phyloP scores from a whole-genome alignment of 176 grass and related monocot species.

The Eleusine indica region DNA sequence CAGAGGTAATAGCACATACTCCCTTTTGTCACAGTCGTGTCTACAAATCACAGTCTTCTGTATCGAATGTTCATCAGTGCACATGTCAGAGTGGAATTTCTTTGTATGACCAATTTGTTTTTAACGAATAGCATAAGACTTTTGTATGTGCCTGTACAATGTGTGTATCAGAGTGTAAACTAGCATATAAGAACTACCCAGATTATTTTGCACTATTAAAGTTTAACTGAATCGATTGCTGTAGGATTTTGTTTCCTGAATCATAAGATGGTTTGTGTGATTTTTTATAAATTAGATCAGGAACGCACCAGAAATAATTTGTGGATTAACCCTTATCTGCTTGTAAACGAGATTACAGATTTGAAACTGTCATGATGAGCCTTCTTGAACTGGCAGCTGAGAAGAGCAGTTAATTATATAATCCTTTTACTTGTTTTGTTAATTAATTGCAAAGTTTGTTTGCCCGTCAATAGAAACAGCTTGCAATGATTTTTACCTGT shows the following conservation, averaged over 20 bases:
- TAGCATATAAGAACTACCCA: not conserved
- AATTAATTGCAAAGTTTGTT: not conserved
- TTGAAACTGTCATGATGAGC: not conserved
- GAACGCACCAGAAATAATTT: not conserved
- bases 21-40: not conserved
- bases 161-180: not conserved
- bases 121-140: not conserved
- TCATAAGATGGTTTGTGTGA: not conserved
- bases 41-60: not conserved
- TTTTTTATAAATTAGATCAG: not conserved
- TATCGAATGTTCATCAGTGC: constrained; percentile 3
- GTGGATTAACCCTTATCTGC: not conserved
- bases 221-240: not conserved
- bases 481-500: not conserved
- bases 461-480: no score
- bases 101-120: not conserved
- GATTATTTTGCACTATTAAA: not conserved
- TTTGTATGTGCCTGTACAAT: not conserved
- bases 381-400: not conserved
- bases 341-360: not conserved
- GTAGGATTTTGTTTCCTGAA: no score
- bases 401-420: not conserved
- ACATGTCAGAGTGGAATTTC: not conserved
- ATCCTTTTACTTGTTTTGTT: not conserved
- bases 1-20: constrained; percentile 61